These are phyloP conservation scores for Amesomyces nigricolor DNA, from an alignment of 2,329 filamentous ascomycete genomes.

Conservation along the genomic window DNA sequence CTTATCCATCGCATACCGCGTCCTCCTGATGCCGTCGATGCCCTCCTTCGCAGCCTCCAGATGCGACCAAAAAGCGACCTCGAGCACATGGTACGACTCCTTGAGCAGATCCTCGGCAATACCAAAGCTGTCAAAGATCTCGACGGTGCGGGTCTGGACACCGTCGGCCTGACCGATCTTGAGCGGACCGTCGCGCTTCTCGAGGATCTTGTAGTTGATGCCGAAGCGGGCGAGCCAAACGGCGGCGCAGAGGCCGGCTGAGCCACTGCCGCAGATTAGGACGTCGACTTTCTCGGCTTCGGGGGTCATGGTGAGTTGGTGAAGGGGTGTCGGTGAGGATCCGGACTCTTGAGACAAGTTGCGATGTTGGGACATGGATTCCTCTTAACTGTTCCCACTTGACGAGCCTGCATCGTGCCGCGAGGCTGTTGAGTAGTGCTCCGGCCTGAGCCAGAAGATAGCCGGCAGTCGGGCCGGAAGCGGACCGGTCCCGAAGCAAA, in stretches of 20 bases:
- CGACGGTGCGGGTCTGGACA: slow-evolving; percentile 55
- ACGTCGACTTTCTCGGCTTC: slow-evolving; percentile 40
- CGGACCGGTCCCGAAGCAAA: neutral
- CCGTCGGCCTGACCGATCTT: slow-evolving; percentile 58
- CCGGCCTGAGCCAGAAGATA: neutral
- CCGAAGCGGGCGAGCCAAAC: slow-evolving; percentile 55
- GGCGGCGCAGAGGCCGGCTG: slow-evolving; percentile 56
- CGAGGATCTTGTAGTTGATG: slow-evolving; percentile 53
- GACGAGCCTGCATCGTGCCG: too few relatives aligned
- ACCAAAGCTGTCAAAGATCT: slow-evolving; percentile 56
- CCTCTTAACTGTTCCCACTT: neutral
- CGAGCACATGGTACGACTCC: slow-evolving; percentile 53
- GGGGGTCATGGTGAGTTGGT: slow-evolving; percentile 7
- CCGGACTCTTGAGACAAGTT: neutral
- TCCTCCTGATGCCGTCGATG: slow-evolving; percentile 37
- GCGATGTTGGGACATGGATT: neutral
- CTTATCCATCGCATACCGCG: slow-evolving; percentile 47
- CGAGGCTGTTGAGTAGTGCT: too few relatives aligned
- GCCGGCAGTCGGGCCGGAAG: neutral
- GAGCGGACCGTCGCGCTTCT: slow-evolving; percentile 50
- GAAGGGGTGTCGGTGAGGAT: neutral
- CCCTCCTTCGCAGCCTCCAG: slow-evolving; percentile 8
- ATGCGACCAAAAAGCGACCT: slow-evolving; percentile 52
- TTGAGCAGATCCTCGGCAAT: slow-evolving; percentile 49
- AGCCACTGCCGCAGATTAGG: slow-evolving; percentile 56